Base-by-base conservation (phyloP, 176 grass and related monocot genomes). In the Juncus inflexus region DNA sequence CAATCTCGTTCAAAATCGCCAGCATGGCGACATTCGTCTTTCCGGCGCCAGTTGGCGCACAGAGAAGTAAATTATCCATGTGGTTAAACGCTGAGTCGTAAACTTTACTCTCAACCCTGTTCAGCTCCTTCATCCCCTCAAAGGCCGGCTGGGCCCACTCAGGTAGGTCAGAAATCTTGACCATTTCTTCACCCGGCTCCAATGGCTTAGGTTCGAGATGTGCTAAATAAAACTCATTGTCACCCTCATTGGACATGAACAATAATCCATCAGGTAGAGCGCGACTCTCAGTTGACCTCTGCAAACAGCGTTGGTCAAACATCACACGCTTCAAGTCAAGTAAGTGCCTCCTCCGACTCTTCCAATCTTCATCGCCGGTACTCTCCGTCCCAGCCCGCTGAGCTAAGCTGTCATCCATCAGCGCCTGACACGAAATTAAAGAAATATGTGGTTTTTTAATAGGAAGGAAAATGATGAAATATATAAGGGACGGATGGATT, bases 1-100 rank as follows among this genome's bases (percentile, higher is more conserved):
- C 75, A 12, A 92, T 84, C 72, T 88, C 81, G 15, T 92, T 83
- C 72, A 92, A 82, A 54, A 92, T 88, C 5, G 89, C 79, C 41
- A 92, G 81, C 52, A 92, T 83, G 55, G 89, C 89, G 40, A 88
- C 84, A 0, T 92, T 92, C 13, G 89, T 87, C 82, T 92, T 92
- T 5, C 89, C 89, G 79, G 89, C 84, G 82, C 84, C 89, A 58
- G 89, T 92, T 5, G 78, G 89, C 64, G 89, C 89, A 74, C 84
- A 92, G 35, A 92, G 65, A 52, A 92, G 84, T 58, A 92, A 74
- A 66, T 92, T 92, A 38, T 88, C 89, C 12, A 84, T 80, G 15
- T 68, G 79, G 59, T 81, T 79, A 72, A 92, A 81, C 45, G 89
- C 81, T 59, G 89, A 87, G 58, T 88, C 72, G 74, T 92, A 92